A percentile compares a stretch with the other conserved stretches of the same genome.
Evolutionary conservation across 805 yeast genomes (phyloP).

Genomic region (Wickerhamomyces ciferrii): DNA sequence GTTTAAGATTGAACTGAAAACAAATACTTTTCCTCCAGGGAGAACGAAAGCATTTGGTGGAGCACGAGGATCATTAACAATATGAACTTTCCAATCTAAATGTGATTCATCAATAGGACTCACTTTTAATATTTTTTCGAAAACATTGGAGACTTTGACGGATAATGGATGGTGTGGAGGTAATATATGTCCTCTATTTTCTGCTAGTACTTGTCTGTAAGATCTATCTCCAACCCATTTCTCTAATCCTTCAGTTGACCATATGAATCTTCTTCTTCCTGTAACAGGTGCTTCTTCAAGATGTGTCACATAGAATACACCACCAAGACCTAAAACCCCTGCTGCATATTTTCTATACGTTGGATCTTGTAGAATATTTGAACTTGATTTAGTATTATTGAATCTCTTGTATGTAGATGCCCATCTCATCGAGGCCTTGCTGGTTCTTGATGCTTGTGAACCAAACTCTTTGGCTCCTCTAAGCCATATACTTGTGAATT

Average conservation of each 20-base stretch:
- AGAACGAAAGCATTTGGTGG: constrained; percentile 96
- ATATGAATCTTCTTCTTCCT: constrained; percentile 62
- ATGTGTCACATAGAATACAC: constrained; percentile 41
- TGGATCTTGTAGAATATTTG: constrained; percentile 19
- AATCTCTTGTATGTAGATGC: constrained; percentile 37
- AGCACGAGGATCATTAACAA: constrained; percentile 60
- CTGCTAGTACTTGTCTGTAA: constrained; percentile 52
- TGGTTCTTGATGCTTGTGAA: not conserved
- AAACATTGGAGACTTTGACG: constrained; percentile 49
- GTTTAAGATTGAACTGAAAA: constrained; percentile 72
- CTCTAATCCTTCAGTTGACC: constrained; percentile 67
- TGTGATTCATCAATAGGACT: constrained; percentile 34
- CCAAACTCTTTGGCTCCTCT: not conserved
- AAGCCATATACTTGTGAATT: not conserved
- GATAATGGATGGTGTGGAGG: constrained; percentile 63
- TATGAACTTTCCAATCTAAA: constrained; percentile 73
- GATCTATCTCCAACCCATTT: constrained; percentile 54
- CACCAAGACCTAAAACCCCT: constrained; percentile 27
- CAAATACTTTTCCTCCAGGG: constrained; percentile 95
- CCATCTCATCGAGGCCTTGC: not conserved
- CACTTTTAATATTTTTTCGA: constrained; percentile 57
- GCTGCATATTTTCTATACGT: constrained; percentile 25
- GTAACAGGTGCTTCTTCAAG: constrained; percentile 81
- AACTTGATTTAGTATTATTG: constrained; percentile 14
- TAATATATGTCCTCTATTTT: constrained; percentile 47